These are phyloP conservation scores for Baorangia bicolor DNA, from an alignment of 768 basidiomycete species.

Conservation along the genomic window DNA sequence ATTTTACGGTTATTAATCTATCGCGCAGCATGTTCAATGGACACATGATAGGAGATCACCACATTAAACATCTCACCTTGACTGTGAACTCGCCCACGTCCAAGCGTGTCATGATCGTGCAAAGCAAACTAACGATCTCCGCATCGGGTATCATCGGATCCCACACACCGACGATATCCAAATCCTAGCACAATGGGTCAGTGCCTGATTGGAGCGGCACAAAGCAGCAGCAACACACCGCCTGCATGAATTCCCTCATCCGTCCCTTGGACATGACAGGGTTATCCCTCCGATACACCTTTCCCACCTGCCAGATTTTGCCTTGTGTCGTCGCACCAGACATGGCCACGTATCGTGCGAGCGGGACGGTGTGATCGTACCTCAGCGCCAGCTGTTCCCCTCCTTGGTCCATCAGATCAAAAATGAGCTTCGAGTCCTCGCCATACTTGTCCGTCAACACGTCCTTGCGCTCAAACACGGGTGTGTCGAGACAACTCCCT, in stretches of 20 bases:
- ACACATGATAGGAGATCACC: background rate
- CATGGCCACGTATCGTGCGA: constrained; percentile 96
- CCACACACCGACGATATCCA: constrained; percentile 90
- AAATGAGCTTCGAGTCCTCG: constrained; percentile 96
- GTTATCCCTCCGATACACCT: constrained; percentile 94
- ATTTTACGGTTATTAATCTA: constrained; percentile 96
- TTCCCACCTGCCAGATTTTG: constrained; percentile 98
- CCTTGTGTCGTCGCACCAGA: constrained; percentile 74
- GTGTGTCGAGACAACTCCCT: constrained; percentile 91
- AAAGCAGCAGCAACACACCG: constrained; percentile 47
- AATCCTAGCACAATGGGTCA: constrained; percentile 56
- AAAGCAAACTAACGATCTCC: constrained; percentile 80
- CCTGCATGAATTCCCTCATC: constrained; percentile 98
- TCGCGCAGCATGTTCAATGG: background rate
- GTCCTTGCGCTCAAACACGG: constrained; percentile 97
- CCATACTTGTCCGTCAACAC: constrained; percentile 96
- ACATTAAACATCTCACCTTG: constrained; percentile 56
- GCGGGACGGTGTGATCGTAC: constrained; percentile 96
- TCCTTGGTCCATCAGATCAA: constrained; percentile 96
- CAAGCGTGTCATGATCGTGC: constrained; percentile 75
- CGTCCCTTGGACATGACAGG: constrained; percentile 98
- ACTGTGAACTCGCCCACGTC: constrained; percentile 94
- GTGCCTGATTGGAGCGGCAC: background rate
- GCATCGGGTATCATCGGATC: constrained; percentile 98
- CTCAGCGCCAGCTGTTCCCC: constrained; percentile 93